Conservation (phyloP, 2,329 filamentous ascomycete species). For the Hirsutella minnesotensis region DNA sequence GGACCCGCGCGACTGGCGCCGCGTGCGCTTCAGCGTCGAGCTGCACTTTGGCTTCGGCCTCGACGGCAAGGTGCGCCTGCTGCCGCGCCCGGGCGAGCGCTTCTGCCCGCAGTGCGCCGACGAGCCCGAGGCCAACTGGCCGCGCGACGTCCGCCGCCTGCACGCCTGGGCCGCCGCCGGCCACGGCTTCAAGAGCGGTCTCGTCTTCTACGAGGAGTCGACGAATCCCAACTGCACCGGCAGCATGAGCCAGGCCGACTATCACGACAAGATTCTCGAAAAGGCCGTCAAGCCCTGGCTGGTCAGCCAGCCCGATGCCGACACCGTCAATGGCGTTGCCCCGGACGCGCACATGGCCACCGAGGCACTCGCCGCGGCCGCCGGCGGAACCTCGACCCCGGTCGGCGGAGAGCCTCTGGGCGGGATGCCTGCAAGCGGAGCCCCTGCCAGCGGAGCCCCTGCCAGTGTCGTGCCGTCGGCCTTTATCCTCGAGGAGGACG, state of each 20-base stretch:
- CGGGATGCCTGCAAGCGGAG: too few species aligned
- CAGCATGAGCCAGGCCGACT: slow-evolving; percentile 21
- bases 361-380: too few species aligned
- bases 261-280: slow-evolving; percentile 21
- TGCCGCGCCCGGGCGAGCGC: slow-evolving; percentile 21
- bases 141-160: slow-evolving; percentile 19
- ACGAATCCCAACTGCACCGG: slow-evolving; percentile 20
- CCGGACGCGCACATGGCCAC: too few species aligned
- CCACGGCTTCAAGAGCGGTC: slow-evolving; percentile 24
- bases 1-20: slow-evolving; percentile 18
- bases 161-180: slow-evolving; percentile 24
- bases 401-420: too few species aligned
- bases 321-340: background rate
- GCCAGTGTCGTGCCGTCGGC: slow-evolving; percentile 6
- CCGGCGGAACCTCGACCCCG: too few species aligned
- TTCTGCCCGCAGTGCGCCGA: slow-evolving; percentile 16
- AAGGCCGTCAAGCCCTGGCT: slow-evolving; percentile 22
- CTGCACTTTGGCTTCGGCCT: slow-evolving; percentile 26
- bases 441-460: background rate
- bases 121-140: slow-evolving; percentile 15
- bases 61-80: slow-evolving; percentile 21
- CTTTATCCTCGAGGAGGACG: slow-evolving; percentile 23
- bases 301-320: background rate
- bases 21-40: slow-evolving; percentile 23
- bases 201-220: slow-evolving; percentile 24